These are phyloP conservation scores for Epichloe festucae DNA, from an alignment of 2,329 filamentous ascomycete genomes.

Conservation along the genomic window DNA sequence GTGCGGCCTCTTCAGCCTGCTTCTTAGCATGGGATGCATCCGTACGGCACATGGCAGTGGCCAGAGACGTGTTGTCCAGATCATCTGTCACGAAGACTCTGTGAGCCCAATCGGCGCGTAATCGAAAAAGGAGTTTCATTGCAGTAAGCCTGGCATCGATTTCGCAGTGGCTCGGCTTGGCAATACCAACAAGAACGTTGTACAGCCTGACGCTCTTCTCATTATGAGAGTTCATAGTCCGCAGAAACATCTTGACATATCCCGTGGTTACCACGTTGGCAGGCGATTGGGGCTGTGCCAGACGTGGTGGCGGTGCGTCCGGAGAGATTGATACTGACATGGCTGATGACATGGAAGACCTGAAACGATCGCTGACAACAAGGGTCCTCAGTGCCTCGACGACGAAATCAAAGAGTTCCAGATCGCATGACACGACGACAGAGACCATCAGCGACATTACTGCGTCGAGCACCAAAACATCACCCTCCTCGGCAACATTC, in stretches of 20 bases:
- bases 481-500: conserved; percentile 48
- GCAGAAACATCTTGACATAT: conserved; percentile 64
- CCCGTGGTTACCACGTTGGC: conserved; percentile 61
- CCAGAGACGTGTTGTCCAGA: conserved; percentile 61
- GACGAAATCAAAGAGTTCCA: conserved; percentile 46
- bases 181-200: conserved; percentile 50
- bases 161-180: conserved; percentile 45
- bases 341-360: conserved; percentile 25
- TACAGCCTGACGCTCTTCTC: conserved; percentile 52
- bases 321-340: conserved; percentile 13
- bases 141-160: conserved; percentile 59
- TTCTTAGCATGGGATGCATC: conserved; percentile 38
- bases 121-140: conserved; percentile 66
- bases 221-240: conserved; percentile 53
- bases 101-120: conserved; percentile 72
- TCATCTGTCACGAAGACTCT: conserved; percentile 58
- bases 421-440: conserved; percentile 47
- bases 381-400: conserved; percentile 38
- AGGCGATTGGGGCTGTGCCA: conserved; percentile 32
- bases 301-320: conserved; percentile 10
- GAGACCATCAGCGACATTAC: conserved; percentile 52
- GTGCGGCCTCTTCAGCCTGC: conserved; percentile 37
- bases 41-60: conserved; percentile 56
- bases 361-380: conserved; percentile 34
- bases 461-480: conserved; percentile 50